Evolutionary conservation across 768 basidiomycete species (phyloP), one percentile per base, ranked within the genome.

Genomic region (Boletus subparvulus): DNA sequence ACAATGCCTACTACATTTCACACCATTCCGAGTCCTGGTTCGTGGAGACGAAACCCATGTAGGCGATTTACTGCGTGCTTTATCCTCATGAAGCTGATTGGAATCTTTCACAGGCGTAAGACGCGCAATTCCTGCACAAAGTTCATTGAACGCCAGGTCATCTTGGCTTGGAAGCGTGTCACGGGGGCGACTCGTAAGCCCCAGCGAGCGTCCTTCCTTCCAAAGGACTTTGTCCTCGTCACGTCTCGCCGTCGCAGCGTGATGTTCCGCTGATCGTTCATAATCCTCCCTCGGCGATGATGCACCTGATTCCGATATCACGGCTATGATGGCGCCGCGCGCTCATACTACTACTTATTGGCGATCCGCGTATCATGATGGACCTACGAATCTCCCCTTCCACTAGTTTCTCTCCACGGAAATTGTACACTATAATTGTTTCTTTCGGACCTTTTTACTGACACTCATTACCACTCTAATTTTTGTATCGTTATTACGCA

Each of bases 171-270:
- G 86, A 88, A 88, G 65, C 71, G 77, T 39, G 69, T 87, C 64
- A 86, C 84, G 26, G 73, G 77, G 24, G 72, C 74, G 32, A 77
- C 81, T 33, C 82, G 81, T 59, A 83, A 77, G 51, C 74, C 73
- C 35, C 77, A 79, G 26, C 80, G 83, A 41, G 75, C 77, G 6
- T 84, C 86, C 3, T 66, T 80, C 64, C 73, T 85, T 47, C 79
- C 82, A 32, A 77, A 78, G 24, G 85, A 84, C 65, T 87, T 87
- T 67, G 78, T 86, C 62, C 75, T 87, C 56, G 75, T 88, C 62
- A 86, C 80, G 11, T 66, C 73, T 35, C 77, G 79, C 52, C 77
- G 84, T 56, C 82, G 80, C 52, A 85, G 84, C 67, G 68, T 79
- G 44, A 74, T 76, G 63, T 71, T 73, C 53, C 70, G 65, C 53